Evolutionary conservation across 805 yeast genomes (phyloP).

Genomic region (Priceomyces haplophilus): DNA sequence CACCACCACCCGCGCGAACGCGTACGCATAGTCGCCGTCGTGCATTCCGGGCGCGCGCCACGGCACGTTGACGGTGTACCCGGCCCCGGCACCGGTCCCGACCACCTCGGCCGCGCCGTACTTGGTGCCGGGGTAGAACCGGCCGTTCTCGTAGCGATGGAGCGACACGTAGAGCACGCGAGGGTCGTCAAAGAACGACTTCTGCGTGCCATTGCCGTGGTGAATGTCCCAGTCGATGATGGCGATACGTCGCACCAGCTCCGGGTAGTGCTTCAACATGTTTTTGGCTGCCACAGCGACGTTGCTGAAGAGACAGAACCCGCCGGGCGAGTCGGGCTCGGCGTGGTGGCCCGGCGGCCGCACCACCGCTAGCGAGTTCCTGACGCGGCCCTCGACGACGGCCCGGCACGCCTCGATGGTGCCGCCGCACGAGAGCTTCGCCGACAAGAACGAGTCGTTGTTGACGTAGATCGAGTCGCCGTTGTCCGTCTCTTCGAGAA

Average conservation of each 20-base stretch:
- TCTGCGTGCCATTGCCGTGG: slow-evolving; percentile 98
- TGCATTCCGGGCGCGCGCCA: slow-evolving; percentile 92
- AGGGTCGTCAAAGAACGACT: slow-evolving; percentile 84
- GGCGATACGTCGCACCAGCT: slow-evolving; percentile 76
- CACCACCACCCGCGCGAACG: slow-evolving; percentile 79
- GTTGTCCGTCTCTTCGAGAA: slow-evolving; percentile 77
- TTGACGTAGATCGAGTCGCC: slow-evolving; percentile 96
- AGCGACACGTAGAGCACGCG: slow-evolving; percentile 86
- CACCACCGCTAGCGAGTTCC: slow-evolving; percentile 89
- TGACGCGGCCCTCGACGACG: slow-evolving; percentile 88
- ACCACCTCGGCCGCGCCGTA: slow-evolving; percentile 79
- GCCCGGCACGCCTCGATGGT: slow-evolving; percentile 95
- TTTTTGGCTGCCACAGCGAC: slow-evolving; percentile 96
- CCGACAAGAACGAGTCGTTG: slow-evolving; percentile 83
- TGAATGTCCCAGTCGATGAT: slow-evolving; percentile 98
- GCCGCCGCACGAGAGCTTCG: slow-evolving; percentile 93
- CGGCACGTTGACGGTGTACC: slow-evolving; percentile 85
- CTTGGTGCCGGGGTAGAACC: slow-evolving; percentile 89
- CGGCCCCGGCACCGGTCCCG: slow-evolving; percentile 86
- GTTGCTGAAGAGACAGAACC: slow-evolving; percentile 92
- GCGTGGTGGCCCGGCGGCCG: slow-evolving; percentile 99
- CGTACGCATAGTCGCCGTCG: slow-evolving; percentile 93
- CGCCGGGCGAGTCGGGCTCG: slow-evolving; percentile 96
- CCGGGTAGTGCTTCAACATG: slow-evolving; percentile 79
- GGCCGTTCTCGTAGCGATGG: slow-evolving; percentile 90